Conservation (phyloP, 805 yeast species). For the Barnettozyma populi region DNA sequence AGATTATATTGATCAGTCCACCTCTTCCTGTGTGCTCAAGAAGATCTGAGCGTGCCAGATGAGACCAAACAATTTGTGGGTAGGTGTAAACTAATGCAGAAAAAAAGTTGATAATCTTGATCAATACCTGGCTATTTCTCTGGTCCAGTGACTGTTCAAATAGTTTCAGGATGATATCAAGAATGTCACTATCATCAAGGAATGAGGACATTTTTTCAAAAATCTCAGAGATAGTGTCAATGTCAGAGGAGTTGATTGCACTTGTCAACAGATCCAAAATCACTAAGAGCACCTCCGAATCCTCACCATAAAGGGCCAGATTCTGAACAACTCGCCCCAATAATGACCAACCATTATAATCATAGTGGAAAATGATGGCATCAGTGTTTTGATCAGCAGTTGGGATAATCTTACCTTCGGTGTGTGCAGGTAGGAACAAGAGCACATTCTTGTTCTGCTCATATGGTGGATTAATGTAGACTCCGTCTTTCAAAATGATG, state of each 20-base stretch:
- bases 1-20: conserved; percentile 53
- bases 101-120: conserved; percentile 45
- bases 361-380: conserved; percentile 61
- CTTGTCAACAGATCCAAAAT: conserved; percentile 47
- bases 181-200: conserved; percentile 51
- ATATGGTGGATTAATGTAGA: conserved; percentile 53
- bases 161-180: conserved; percentile 58
- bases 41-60: conserved; percentile 60
- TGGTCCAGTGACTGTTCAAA: conserved; percentile 62
- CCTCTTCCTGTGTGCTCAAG: conserved; percentile 59
- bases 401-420: conserved; percentile 68
- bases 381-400: conserved; percentile 33
- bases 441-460: conserved; percentile 41
- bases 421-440: conserved; percentile 45
- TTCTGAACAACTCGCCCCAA: conserved; percentile 76
- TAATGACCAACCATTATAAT: conserved; percentile 83
- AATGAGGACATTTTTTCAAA: conserved; percentile 33
- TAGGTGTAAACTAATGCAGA: conserved; percentile 40
- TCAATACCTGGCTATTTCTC: conserved; percentile 42
- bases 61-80: conserved; percentile 75
- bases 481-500: conserved; percentile 41
- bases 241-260: conserved; percentile 37
- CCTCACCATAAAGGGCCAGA: conserved; percentile 30
- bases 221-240: conserved; percentile 36
- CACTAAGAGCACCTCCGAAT: conserved; percentile 39